phyloP scores from a whole-genome alignment of 2,329 filamentous ascomycete genomes.

The Fusarium pseudocircinatum region DNA sequence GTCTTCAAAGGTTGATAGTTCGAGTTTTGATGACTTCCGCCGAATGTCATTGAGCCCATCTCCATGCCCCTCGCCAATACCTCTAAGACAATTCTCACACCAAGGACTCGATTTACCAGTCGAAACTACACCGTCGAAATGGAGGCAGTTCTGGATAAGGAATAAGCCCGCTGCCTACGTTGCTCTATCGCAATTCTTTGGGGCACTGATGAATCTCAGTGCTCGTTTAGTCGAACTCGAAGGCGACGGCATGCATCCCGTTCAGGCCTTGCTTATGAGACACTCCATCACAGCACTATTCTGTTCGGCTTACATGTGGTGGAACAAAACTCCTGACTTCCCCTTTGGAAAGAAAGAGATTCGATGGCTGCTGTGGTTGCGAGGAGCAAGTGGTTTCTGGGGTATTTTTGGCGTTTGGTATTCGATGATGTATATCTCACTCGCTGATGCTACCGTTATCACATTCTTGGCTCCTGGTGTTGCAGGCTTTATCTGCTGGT shows the following conservation, averaged over 20 bases:
- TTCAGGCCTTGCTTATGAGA: conserved; percentile 84
- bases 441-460: conserved; percentile 89
- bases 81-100: conserved; percentile 19
- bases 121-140: conserved; percentile 37
- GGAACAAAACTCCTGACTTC: conserved; percentile 71
- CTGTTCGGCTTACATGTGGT: conserved; percentile 79
- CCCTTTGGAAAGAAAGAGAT: conserved; percentile 76
- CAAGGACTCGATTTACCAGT: background rate
- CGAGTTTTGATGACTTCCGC: conserved; percentile 36
- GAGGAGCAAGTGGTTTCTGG: conserved; percentile 78
- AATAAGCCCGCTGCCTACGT: conserved; percentile 82
- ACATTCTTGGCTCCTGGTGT: conserved; percentile 86
- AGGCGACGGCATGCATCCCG: conserved; percentile 78
- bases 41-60: conserved; percentile 38
- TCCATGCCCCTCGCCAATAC: conserved; percentile 39
- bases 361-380: conserved; percentile 71
- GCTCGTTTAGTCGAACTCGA: conserved; percentile 79
- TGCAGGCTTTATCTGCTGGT: conserved; percentile 81
- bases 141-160: conserved; percentile 61
- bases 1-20: conserved; percentile 19
- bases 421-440: conserved; percentile 76
- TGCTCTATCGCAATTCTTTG: conserved; percentile 80
- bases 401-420: conserved; percentile 82
- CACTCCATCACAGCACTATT: conserved; percentile 78
- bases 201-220: conserved; percentile 84